phyloP scores from a whole-genome alignment of 2,329 filamentous ascomycete genomes.

The Chalaropsis thielavioides region DNA sequence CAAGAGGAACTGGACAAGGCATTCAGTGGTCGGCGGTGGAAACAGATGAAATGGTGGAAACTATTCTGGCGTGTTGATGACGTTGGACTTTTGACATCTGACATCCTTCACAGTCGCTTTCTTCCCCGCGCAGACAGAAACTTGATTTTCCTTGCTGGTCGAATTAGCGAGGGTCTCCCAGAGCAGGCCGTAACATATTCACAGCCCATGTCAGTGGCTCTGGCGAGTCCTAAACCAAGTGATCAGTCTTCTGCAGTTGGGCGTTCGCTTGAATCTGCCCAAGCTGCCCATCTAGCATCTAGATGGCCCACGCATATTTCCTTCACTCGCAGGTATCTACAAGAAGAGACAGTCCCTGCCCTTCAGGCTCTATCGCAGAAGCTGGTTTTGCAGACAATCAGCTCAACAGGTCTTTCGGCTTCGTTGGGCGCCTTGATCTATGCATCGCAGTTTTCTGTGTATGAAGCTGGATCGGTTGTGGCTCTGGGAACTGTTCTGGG shows the following conservation, averaged over 20 bases:
- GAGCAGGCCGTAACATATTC: constrained; percentile 23
- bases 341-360: constrained; percentile 51
- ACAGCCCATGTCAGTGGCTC: constrained; percentile 25
- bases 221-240: not conserved
- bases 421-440: constrained; percentile 43
- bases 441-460: constrained; percentile 40
- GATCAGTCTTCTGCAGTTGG: not conserved
- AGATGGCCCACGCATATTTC: constrained; percentile 66
- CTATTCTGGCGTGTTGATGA: constrained; percentile 91
- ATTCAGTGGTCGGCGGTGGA: constrained; percentile 64
- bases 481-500: constrained; percentile 47
- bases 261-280: not conserved
- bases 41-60: constrained; percentile 80
- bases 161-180: constrained; percentile 41
- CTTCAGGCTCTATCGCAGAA: constrained; percentile 60
- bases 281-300: not conserved
- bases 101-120: constrained; percentile 65
- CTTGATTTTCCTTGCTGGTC: constrained; percentile 69
- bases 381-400: constrained; percentile 60
- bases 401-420: constrained; percentile 50
- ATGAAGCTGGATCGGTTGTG: constrained; percentile 48
- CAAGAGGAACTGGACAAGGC: constrained; percentile 65
- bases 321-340: constrained; percentile 51
- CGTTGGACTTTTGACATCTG: constrained; percentile 65
- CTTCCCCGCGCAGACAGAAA: constrained; percentile 64